Percentiles rank a stretch among this genome's conserved stretches.
Conservation (phyloP, 768 basidiomycete genomes). For the Coprinopsis sp. region DNA sequence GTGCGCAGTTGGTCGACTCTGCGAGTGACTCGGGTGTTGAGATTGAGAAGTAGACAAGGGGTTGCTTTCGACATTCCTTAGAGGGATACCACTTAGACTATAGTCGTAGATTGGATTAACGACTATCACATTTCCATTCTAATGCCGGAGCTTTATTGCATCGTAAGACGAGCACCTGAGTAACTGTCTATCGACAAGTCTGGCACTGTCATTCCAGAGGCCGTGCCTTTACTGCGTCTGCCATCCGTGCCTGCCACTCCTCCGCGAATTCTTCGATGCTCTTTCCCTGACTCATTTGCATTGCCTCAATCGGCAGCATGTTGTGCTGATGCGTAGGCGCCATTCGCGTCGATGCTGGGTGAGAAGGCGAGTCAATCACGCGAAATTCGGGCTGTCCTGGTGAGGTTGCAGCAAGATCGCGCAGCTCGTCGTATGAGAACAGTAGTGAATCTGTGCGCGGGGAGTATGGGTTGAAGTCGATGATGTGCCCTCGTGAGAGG, state of each 20-base stretch:
- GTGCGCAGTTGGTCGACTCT: conserved; percentile 62
- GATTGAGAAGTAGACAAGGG: conserved; percentile 40
- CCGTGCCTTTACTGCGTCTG: conserved; percentile 27
- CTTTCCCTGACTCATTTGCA: conserved; percentile 72
- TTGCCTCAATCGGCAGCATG: conserved; percentile 87
- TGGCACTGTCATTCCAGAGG: not conserved
- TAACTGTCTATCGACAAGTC: not conserved
- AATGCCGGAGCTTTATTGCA: not conserved
- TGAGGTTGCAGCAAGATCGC: conserved; percentile 26
- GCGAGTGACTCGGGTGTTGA: conserved; percentile 53
- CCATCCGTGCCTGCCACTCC: conserved; percentile 53
- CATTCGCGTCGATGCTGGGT: conserved; percentile 63
- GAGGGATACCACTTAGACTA: not conserved
- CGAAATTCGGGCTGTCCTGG: conserved; percentile 43
- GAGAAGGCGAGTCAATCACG: conserved; percentile 69
- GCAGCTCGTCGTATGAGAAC: conserved; percentile 78
- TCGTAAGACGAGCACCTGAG: not conserved
- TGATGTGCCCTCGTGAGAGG: conserved; percentile 66
- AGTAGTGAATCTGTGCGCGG: conserved; percentile 83
- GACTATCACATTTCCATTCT: not conserved
- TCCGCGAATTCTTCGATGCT: conserved; percentile 71
- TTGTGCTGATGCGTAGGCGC: conserved; percentile 79
- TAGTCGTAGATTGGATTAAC: not conserved
- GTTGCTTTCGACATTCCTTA: not conserved
- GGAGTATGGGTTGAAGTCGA: conserved; percentile 91